These are phyloP conservation scores for Prunus mira DNA, from an alignment of 306 rosid genomes.

Conservation along the genomic window DNA sequence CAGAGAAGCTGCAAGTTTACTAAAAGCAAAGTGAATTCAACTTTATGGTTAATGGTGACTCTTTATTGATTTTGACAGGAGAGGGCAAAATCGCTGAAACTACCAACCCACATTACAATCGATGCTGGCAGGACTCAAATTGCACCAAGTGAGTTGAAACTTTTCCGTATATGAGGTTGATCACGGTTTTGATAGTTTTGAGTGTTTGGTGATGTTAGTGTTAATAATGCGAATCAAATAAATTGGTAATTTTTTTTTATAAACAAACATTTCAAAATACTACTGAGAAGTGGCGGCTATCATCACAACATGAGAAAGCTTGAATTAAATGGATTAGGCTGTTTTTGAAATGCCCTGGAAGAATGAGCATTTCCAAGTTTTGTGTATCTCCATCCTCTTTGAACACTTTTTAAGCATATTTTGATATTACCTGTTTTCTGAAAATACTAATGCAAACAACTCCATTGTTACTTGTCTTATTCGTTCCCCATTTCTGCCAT, in stretches of 20 bases:
- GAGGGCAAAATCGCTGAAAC: conserved; percentile 73
- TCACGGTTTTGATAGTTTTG: not conserved
- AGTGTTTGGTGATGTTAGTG: not conserved
- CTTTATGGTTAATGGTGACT: not conserved
- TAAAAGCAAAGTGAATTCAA: not conserved
- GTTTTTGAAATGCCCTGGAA: not conserved
- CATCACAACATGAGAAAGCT: not conserved
- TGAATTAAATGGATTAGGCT: not conserved
- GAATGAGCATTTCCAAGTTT: not conserved
- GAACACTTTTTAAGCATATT: too few species aligned
- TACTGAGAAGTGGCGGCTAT: not conserved
- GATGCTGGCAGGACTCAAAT: conserved; percentile 98
- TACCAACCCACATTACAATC: conserved; percentile 85
- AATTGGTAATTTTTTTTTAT: too few species aligned
- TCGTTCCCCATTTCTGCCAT: not conserved
- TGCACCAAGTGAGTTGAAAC: conserved; percentile 79
- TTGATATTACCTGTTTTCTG: too few species aligned
- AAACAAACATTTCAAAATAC: not conserved
- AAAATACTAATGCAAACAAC: not conserved
- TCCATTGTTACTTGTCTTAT: not conserved
- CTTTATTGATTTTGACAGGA: conserved; percentile 42
- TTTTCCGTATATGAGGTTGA: not conserved
- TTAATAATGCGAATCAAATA: not conserved
- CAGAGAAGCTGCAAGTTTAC: not conserved
- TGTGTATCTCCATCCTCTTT: not conserved